These are phyloP conservation scores for Aphanomyces cochlioides DNA, from an alignment of 352 stramenopile species.

Conservation along the genomic window DNA sequence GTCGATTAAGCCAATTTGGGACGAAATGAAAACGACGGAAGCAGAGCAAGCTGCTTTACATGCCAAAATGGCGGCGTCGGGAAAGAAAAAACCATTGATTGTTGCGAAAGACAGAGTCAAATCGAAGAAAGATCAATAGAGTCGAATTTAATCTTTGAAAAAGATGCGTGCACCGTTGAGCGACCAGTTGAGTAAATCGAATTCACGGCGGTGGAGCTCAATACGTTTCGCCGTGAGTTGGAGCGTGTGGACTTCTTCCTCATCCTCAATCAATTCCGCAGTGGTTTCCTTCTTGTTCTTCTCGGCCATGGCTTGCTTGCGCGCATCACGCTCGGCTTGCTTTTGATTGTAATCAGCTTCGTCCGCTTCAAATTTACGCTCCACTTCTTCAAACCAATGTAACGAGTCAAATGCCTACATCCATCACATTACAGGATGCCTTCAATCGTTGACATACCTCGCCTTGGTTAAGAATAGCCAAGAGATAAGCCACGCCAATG, in stretches of 20 bases:
- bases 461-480: constrained; percentile 87
- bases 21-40: not conserved
- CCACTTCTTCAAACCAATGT: constrained; percentile 89
- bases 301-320: constrained; percentile 69
- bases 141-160: constrained; percentile 75
- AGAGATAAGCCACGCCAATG: constrained; percentile 91
- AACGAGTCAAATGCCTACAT: constrained; percentile 77
- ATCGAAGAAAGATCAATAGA: constrained; percentile 5
- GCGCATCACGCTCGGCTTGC: constrained; percentile 70
- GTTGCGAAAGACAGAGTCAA: constrained; percentile 3
- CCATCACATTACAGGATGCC: constrained; percentile 4
- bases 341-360: constrained; percentile 79
- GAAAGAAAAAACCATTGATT: constrained; percentile 1
- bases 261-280: constrained; percentile 78
- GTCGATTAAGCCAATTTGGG: not conserved
- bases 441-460: constrained; percentile 41
- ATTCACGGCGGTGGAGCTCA: constrained; percentile 81
- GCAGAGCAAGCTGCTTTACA: not conserved
- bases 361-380: constrained; percentile 81
- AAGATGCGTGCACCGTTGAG: constrained; percentile 89
- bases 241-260: constrained; percentile 83
- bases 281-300: constrained; percentile 83
- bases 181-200: constrained; percentile 88
- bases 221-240: constrained; percentile 86
- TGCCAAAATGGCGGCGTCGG: not conserved